Percentiles rank a stretch among this genome's conserved stretches.
Evolutionary conservation across 2,329 filamentous ascomycete genomes (phyloP).

Genomic region (Neonectria sp.): DNA sequence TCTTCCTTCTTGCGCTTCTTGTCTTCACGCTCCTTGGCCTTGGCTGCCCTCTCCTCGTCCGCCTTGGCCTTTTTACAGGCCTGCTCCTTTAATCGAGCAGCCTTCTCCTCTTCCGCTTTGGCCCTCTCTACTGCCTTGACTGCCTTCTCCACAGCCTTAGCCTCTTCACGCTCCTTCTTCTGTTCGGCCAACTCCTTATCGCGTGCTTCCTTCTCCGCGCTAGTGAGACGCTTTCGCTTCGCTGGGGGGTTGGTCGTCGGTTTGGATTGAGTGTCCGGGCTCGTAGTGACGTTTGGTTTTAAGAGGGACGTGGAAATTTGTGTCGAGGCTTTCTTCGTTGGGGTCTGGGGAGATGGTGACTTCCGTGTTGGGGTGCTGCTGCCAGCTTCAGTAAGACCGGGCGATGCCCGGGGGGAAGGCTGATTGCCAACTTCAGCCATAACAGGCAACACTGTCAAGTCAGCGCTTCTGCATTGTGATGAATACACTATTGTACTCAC

Average conservation of each 20-base stretch:
- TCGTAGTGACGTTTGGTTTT: conserved; percentile 13
- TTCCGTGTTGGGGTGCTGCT: conserved; percentile 57
- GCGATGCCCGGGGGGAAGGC: conserved; percentile 49
- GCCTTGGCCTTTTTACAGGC: conserved; percentile 57
- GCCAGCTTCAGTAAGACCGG: conserved; percentile 59
- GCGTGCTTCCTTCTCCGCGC: conserved; percentile 56
- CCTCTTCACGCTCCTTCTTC: conserved; percentile 54
- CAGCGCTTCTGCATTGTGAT: conserved; percentile 17
- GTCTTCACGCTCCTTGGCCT: conserved; percentile 56
- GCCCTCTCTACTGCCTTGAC: conserved; percentile 52
- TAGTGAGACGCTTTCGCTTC: conserved; percentile 62
- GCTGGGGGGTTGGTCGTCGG: conserved; percentile 41
- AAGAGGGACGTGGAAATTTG: conserved; percentile 10
- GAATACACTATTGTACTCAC: conserved; percentile 37
- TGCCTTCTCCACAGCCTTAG: conserved; percentile 43
- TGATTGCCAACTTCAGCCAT: conserved; percentile 44
- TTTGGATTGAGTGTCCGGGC: conserved; percentile 36
- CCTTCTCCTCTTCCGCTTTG: conserved; percentile 53
- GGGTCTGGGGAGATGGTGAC: conserved; percentile 56
- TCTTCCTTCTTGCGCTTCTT: conserved; percentile 67
- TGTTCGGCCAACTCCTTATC: conserved; percentile 59
- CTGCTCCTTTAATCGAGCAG: conserved; percentile 52
- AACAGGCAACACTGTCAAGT: conserved; percentile 44
- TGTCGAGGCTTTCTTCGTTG: conserved; percentile 41
- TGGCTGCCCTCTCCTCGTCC: conserved; percentile 57